Percentiles rank a stretch among this genome's conserved stretches.
Conservation (phyloP, 306 rosid genomes). For the Vigna hirtella region DNA sequence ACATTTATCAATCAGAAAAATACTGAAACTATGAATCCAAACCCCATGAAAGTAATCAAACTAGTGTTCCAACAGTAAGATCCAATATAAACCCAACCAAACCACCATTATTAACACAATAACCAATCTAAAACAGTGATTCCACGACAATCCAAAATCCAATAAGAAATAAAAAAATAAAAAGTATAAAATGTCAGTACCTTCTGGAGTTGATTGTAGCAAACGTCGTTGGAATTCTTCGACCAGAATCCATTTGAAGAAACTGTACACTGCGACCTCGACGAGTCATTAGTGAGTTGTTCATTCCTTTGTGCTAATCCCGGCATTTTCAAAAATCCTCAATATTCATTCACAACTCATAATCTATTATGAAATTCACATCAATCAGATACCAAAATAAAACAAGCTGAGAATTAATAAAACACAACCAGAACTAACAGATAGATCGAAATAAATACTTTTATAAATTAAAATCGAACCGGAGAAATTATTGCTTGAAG, state of each 20-base stretch:
- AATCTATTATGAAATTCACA: slow-evolving; percentile 42
- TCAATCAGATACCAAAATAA: slow-evolving; percentile 44
- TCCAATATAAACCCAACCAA: slow-evolving; percentile 55
- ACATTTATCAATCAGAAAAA: slow-evolving; percentile 41
- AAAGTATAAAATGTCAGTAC: slow-evolving; percentile 47
- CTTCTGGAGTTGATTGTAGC: slow-evolving; percentile 91
- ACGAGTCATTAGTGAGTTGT: slow-evolving; percentile 68
- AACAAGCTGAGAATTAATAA: slow-evolving; percentile 35
- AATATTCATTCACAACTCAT: slow-evolving; percentile 52
- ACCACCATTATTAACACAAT: slow-evolving; percentile 29
- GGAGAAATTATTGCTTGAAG: slow-evolving; percentile 1
- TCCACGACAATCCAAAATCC: slow-evolving; percentile 32
- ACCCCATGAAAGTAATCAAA: slow-evolving; percentile 25
- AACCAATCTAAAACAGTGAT: slow-evolving; percentile 49
- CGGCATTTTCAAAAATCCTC: slow-evolving; percentile 76
- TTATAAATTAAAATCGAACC: slow-evolving; percentile 25
- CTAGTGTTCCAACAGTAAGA: slow-evolving; percentile 48
- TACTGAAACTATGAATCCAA: slow-evolving; percentile 47
- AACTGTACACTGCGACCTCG: slow-evolving; percentile 55
- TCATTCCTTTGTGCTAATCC: slow-evolving; percentile 76
- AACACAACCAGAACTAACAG: slow-evolving; percentile 38
- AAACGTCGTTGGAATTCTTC: slow-evolving; percentile 69
- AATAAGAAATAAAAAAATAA: neutral
- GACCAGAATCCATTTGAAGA: slow-evolving; percentile 90
- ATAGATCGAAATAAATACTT: slow-evolving; percentile 54